Base-by-base conservation (phyloP, 345 rosid genomes). In the Mercurialis annua region DNA sequence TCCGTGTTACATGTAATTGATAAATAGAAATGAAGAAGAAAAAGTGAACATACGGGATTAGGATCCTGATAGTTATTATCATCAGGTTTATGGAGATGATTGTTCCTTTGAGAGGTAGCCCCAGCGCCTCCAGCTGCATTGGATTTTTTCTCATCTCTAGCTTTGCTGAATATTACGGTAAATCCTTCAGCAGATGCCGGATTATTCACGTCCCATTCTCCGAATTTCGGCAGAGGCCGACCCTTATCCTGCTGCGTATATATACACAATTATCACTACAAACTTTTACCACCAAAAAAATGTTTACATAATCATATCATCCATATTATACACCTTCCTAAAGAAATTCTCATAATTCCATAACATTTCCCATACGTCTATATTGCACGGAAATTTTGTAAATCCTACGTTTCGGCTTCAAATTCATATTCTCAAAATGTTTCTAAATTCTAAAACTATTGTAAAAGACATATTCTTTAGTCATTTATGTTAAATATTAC, bases 141-240 rank as follows among this genome's bases (percentile, higher is more conserved):
- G 50, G 81, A 69, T 71, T 84, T 84, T 64, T 81, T 87, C 72
- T 84, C 89, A 68, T 87, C 86, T 59, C 92, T 80, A 56, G 89
- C 89, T 82, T 84, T 87, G 69, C 82, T 81, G 48, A 87, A 86
- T 75, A 87, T 87, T 40, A 87, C 87, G 16, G 89, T 87, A 50
- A 81, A 87, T 30, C 92, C 89, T 79, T 87, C 92, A 0, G 92
- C 89, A 36, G 92, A 81, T 67, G 92, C 87, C 15, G 92, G 89
- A 70, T 87, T 86, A 66, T 84, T 87, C 67, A 87, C 89, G 51
- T 87, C 89, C 92, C 92, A 87, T 73, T 84, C 92, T 15, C 92
- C 92, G 51, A 87, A 87, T 78, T 84, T 87, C 7, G 92, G 92
- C 71, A 84, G 72, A 33, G 92, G 81, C 68, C 89, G 77, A 33